Percentiles rank a stretch among this genome's conserved stretches.
Conservation (phyloP, 257 asterid species). For the Solanum habrochaites region DNA sequence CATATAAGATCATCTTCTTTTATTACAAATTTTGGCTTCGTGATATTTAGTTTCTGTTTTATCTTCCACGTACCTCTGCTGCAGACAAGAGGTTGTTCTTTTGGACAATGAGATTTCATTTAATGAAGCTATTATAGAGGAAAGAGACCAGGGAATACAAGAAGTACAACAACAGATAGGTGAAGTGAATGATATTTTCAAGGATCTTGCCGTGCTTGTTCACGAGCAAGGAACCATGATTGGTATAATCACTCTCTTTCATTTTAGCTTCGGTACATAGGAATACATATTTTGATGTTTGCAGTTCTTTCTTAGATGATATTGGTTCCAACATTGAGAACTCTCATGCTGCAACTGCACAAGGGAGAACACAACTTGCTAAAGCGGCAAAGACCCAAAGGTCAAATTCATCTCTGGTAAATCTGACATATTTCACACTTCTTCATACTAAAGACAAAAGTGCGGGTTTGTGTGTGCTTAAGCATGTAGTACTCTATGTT, state of each 20-base stretch:
- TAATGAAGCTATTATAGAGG: constrained; percentile 93
- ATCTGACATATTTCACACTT: background rate
- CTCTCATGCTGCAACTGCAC: constrained; percentile 79
- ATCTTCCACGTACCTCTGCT: constrained; percentile 4
- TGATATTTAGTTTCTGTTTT: background rate
- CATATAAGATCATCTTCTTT: background rate
- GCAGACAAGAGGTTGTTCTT: constrained; percentile 79
- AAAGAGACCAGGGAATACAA: constrained; percentile 85
- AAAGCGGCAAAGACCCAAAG: constrained; percentile 86
- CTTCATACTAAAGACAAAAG: background rate
- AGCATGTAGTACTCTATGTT: background rate
- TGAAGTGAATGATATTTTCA: constrained; percentile 91
- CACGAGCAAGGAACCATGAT: constrained; percentile 93
- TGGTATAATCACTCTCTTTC: constrained; percentile 32
- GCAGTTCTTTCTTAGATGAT: constrained; percentile 40
- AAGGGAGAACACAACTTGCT: constrained; percentile 69
- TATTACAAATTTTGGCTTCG: background rate
- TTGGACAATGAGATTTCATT: constrained; percentile 86
- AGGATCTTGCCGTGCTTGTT: constrained; percentile 82
- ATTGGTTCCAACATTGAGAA: constrained; percentile 77
- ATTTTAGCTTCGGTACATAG: background rate
- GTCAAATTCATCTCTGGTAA: constrained; percentile 86
- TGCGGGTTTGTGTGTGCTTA: background rate
- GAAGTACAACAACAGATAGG: constrained; percentile 94
- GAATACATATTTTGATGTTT: background rate